These are phyloP conservation scores for Bondarzewia mesenterica DNA, from an alignment of 1,284 basidiomycete genomes.

Conservation along the genomic window DNA sequence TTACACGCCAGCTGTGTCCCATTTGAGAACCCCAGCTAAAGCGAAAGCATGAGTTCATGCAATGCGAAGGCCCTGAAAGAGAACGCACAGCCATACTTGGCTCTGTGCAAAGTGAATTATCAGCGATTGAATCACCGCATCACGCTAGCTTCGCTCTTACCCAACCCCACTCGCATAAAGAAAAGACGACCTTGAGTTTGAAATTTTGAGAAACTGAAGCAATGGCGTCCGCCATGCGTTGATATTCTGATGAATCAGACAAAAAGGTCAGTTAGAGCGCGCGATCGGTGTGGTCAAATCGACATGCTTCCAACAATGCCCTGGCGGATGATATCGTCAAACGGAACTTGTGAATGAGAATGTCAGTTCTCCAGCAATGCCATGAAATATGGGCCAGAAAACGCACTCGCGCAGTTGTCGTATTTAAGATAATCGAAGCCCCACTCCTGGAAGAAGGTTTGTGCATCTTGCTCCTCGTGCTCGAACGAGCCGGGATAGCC, in stretches of 20 bases:
- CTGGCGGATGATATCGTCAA: constrained; percentile 35
- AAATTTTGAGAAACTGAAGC: constrained; percentile 26
- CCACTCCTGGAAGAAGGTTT: constrained; percentile 40
- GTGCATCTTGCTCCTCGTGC: constrained; percentile 37
- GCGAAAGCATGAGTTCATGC: neutral
- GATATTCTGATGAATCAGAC: constrained; percentile 30
- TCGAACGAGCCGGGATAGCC: constrained; percentile 44
- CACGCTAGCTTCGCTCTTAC: constrained; percentile 19
- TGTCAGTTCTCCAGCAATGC: neutral
- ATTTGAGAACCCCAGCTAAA: constrained; percentile 31
- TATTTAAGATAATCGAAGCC: constrained; percentile 48
- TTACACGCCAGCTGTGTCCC: constrained; percentile 38
- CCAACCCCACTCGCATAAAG: constrained; percentile 45
- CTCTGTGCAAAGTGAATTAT: constrained; percentile 19
- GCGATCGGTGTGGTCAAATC: neutral
- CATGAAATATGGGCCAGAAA: neutral
- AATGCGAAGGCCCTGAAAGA: neutral
- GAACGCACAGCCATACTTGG: constrained; percentile 35
- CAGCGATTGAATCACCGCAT: neutral
- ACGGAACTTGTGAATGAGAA: constrained; percentile 31
- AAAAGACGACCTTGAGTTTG: constrained; percentile 34
- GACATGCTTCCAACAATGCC: constrained; percentile 40
- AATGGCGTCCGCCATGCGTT: constrained; percentile 41
- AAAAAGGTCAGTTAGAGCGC: constrained; percentile 1
- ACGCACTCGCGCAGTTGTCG: constrained; percentile 42